Base-by-base conservation (phyloP, 2,329 filamentous ascomycete species). In the Microsporum audouinii region DNA sequence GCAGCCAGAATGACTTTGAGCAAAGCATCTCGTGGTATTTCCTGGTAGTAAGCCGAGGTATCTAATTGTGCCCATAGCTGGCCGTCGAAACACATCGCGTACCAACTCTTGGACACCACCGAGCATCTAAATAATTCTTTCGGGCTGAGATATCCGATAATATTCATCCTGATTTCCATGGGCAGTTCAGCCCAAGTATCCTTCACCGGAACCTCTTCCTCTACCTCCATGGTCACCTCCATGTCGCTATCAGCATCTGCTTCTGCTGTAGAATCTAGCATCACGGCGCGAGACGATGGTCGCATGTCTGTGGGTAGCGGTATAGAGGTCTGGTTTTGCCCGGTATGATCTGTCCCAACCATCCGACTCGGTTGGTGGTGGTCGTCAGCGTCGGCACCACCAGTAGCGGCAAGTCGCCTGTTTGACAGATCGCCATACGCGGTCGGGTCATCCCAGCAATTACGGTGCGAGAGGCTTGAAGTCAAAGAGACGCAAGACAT, bases 41-140 rank as follows among this genome's bases (percentile, higher is more conserved):
- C 84, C 65, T 82, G 83, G 71, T 97, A 96, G 73, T 92, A 97
- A 57, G 88, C 85, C 5, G 90, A 87, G 1, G 89, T 85, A 71
- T 97, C 91, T 57, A 97, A 81, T 47, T 82, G 84, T 2, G 85
- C 86, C 94, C 94, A 99, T 14, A 97, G 77, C 75, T 99, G 94
- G 1, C 94, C 94, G 72, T 99, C 92, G 68, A 92, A 96, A 75
- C 92, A 96, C 74, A 89, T 85, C 56, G 82, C 80, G 72, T 95
- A 80, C 79, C 94, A 96, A 4, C 81, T 76, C 72, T 85, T 90
- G 70, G 85, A 92, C 23, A 94, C 88, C 17, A 84, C 78, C 0
- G 92, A 95, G 61, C 83, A 83, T 62, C 85, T 83, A 8, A 96
- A 84, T 38, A 97, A 82, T 71, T 97, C 87, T 69, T 86, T 90